Conservation (phyloP, 148 eudicot genomes). For the Fallopia convolvulus region DNA sequence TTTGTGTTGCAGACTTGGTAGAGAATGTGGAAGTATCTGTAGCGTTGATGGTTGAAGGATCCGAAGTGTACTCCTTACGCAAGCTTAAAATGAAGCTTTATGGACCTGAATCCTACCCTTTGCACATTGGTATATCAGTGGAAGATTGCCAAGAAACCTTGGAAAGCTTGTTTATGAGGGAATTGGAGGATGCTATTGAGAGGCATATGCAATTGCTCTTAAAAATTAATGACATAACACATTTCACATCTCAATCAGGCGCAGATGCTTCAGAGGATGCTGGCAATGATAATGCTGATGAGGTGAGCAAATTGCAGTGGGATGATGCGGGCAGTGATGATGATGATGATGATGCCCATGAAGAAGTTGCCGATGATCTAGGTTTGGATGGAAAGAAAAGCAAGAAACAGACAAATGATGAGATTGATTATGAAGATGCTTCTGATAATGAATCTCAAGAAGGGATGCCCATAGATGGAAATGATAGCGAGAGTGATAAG, state of each 20-base stretch:
- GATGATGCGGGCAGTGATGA: slow-evolving; percentile 23
- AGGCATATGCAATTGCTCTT: slow-evolving; percentile 52
- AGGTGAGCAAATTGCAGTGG: slow-evolving; percentile 12
- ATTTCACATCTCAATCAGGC: slow-evolving; percentile 27
- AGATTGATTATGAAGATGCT: slow-evolving; percentile 73
- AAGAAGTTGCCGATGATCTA: slow-evolving; percentile 58
- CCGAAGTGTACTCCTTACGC: slow-evolving; percentile 39
- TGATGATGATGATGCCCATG: slow-evolving; percentile 25
- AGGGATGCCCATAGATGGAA: slow-evolving; percentile 23
- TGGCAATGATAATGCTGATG: slow-evolving; percentile 28
- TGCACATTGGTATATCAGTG: slow-evolving; percentile 36
- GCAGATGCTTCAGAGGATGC: slow-evolving; percentile 31
- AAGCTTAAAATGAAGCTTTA: slow-evolving; percentile 65
- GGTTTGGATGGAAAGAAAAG: slow-evolving; percentile 54
- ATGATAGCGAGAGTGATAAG: slow-evolving; percentile 30
- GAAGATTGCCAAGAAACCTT: slow-evolving; percentile 51
- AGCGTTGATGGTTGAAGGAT: slow-evolving; percentile 25
- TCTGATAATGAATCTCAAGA: slow-evolving; percentile 36
- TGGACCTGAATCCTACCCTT: slow-evolving; percentile 41
- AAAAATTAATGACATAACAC: slow-evolving; percentile 58
- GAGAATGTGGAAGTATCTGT: slow-evolving; percentile 66
- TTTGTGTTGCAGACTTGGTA: slow-evolving; percentile 66
- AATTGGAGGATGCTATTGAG: slow-evolving; percentile 63
- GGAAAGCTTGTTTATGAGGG: slow-evolving; percentile 30
- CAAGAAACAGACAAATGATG: slow-evolving; percentile 61